Conservation (phyloP, 2,329 filamentous ascomycete species). For the Rhexocercosporidium sp. region DNA sequence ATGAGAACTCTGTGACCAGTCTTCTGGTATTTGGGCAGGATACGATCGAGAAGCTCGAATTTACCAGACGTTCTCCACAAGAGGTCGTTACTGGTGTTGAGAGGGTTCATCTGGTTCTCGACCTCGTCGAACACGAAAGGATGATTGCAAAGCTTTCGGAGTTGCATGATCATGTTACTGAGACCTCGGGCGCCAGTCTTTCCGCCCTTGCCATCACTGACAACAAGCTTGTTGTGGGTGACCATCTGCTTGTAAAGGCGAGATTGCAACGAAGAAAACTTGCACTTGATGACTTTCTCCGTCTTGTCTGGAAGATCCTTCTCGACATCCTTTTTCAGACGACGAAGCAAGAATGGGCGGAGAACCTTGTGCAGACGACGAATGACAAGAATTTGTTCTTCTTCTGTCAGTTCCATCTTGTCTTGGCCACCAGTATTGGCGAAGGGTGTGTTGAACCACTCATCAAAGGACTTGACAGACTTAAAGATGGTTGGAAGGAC, state of each 20-base stretch:
- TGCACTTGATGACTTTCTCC: slow-evolving; percentile 99
- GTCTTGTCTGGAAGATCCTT: slow-evolving; percentile 99
- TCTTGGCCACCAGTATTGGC: slow-evolving; percentile 98
- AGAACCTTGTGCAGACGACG: slow-evolving; percentile 97
- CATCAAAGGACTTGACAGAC: slow-evolving; percentile 97
- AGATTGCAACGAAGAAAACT: slow-evolving; percentile 91
- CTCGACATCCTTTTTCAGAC: slow-evolving; percentile 99
- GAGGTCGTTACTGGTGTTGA: slow-evolving; percentile 85
- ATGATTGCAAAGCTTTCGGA: slow-evolving; percentile 98
- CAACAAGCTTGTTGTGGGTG: slow-evolving; percentile 90
- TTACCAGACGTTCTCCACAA: slow-evolving; percentile 97
- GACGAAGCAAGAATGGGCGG: slow-evolving; percentile 93
- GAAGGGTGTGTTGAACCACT: slow-evolving; percentile 99
- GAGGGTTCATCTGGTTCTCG: slow-evolving; percentile 96
- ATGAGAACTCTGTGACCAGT: slow-evolving; percentile 95
- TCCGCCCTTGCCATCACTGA: slow-evolving; percentile 93
- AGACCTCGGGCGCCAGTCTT: slow-evolving; percentile 93
- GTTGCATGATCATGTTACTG: slow-evolving; percentile 99
- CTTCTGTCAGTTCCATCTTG: slow-evolving; percentile 98
- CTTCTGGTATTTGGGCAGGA: slow-evolving; percentile 90
- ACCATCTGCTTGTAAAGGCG: slow-evolving; percentile 98
- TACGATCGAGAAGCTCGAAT: slow-evolving; percentile 91
- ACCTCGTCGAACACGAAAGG: slow-evolving; percentile 98
- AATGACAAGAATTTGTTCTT: slow-evolving; percentile 98
- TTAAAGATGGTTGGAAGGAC: slow-evolving; percentile 99